phyloP scores from a whole-genome alignment of 2,329 filamentous ascomycete genomes.

The Colletotrichum brevisporum region DNA sequence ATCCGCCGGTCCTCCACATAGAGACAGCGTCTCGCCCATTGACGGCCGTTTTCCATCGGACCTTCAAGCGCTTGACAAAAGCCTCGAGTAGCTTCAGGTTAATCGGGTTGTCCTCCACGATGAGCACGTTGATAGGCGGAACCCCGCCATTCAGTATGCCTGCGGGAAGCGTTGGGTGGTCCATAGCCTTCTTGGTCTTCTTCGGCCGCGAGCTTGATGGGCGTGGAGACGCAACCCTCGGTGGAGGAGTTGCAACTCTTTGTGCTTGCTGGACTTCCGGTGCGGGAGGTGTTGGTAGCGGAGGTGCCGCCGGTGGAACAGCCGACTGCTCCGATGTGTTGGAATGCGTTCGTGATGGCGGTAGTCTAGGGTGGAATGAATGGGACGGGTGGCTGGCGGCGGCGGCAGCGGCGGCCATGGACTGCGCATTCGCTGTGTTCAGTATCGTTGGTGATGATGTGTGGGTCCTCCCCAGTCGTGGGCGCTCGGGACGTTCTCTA shows the following conservation, averaged over 20 bases:
- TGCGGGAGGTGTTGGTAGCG: conserved; percentile 66
- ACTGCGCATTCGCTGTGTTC: conserved; percentile 59
- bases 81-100: conserved; percentile 94
- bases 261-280: conserved; percentile 62
- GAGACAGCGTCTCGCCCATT: conserved; percentile 93
- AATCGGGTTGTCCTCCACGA: conserved; percentile 99
- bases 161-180: conserved; percentile 65
- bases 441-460: conserved; percentile 86
- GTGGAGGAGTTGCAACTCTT: conserved; percentile 69
- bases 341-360: conserved; percentile 72
- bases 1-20: conserved; percentile 93
- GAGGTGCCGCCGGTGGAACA: conserved; percentile 63
- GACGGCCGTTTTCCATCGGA: conserved; percentile 97
- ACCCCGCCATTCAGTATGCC: conserved; percentile 85
- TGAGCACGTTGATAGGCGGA: conserved; percentile 95
- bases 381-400: conserved; percentile 55
- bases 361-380: conserved; percentile 54
- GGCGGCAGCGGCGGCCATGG: conserved; percentile 49
- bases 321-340: conserved; percentile 68
- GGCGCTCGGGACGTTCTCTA: conserved; percentile 70
- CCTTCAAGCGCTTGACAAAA: conserved; percentile 95
- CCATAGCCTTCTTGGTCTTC: conserved; percentile 67
- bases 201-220: conserved; percentile 60
- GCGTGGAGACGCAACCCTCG: conserved; percentile 64
- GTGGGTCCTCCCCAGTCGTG: conserved; percentile 77